Evolutionary conservation across 495 filamentous ascomycete genomes (phyloP).

Genomic region (Penicillium coprophilum): DNA sequence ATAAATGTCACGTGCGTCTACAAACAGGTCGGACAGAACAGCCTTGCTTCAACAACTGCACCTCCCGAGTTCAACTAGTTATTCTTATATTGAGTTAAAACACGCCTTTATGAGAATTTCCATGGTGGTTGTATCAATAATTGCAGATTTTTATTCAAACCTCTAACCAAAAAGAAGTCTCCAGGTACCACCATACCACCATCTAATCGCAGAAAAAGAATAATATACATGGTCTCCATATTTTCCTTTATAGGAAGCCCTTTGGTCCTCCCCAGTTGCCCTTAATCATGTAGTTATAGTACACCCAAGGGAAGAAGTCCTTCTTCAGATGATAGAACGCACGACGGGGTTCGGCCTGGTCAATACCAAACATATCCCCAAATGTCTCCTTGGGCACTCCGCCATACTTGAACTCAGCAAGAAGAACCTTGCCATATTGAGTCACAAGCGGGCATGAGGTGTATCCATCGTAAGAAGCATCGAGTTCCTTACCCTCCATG

Average conservation of each 20-base stretch:
- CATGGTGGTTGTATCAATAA: too few species aligned
- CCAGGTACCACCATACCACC: neutral
- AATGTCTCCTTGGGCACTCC: conserved; percentile 71
- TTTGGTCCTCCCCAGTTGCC: conserved; percentile 63
- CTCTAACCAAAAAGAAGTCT: neutral
- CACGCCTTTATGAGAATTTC: too few species aligned
- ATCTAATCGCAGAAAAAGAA: neutral
- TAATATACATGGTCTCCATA: conserved; percentile 2
- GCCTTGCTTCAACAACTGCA: too few species aligned
- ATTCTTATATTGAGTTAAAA: too few species aligned
- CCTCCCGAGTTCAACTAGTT: neutral
- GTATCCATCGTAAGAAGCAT: conserved; percentile 62
- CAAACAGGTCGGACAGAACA: neutral
- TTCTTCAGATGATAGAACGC: conserved; percentile 68
- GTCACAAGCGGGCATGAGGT: conserved; percentile 68
- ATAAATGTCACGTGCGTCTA: neutral
- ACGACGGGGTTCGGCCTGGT: conserved; percentile 55
- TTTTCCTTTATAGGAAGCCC: conserved; percentile 38
- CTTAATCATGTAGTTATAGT: conserved; percentile 57
- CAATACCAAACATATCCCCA: conserved; percentile 52
- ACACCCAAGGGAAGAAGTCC: conserved; percentile 71
- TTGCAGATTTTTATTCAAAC: neutral
- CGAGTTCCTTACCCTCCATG: conserved; percentile 55
- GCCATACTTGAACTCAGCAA: conserved; percentile 74
- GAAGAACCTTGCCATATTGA: conserved; percentile 64